phyloP scores from a whole-genome alignment of 164 flowering plant species.

The Umbellularia californica region DNA sequence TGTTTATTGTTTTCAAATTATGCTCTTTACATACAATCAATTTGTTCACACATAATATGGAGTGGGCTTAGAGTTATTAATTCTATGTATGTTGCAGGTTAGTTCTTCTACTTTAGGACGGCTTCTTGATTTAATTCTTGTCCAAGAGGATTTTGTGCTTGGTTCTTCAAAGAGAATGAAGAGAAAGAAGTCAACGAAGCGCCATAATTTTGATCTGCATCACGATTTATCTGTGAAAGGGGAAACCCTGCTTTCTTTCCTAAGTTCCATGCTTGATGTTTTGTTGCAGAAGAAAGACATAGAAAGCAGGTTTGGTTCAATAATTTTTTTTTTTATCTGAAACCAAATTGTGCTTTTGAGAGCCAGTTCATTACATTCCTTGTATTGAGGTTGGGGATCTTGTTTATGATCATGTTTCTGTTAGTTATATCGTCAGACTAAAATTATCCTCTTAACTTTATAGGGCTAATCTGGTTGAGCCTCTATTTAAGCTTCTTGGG shows the following conservation, averaged over 20 bases:
- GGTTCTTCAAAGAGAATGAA: constrained; percentile 32
- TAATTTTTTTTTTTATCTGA: neutral
- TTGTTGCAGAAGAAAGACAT: constrained; percentile 76
- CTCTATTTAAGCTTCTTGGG: constrained; percentile 61
- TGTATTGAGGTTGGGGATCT: neutral
- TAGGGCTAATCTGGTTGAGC: constrained; percentile 58
- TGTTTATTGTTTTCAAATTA: neutral
- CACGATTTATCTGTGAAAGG: constrained; percentile 22
- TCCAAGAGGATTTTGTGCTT: constrained; percentile 13
- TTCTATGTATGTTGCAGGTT: constrained; percentile 43
- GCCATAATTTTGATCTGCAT: constrained; percentile 11
- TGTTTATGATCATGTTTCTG: neutral
- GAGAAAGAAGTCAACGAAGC: constrained; percentile 35
- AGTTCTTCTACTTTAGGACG: constrained; percentile 31
- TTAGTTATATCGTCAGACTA: neutral
- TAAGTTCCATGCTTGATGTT: constrained; percentile 78
- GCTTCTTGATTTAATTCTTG: constrained; percentile 39
- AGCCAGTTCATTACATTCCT: neutral
- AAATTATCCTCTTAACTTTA: neutral
- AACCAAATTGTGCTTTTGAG: neutral
- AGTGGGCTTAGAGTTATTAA: neutral
- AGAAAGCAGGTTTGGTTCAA: constrained; percentile 45
- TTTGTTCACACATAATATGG: too few species aligned
- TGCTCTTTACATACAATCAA: neutral
- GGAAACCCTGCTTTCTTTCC: constrained; percentile 32